Evolutionary conservation across 768 basidiomycete species (phyloP).

Genomic region (Termitomyces sp.): DNA sequence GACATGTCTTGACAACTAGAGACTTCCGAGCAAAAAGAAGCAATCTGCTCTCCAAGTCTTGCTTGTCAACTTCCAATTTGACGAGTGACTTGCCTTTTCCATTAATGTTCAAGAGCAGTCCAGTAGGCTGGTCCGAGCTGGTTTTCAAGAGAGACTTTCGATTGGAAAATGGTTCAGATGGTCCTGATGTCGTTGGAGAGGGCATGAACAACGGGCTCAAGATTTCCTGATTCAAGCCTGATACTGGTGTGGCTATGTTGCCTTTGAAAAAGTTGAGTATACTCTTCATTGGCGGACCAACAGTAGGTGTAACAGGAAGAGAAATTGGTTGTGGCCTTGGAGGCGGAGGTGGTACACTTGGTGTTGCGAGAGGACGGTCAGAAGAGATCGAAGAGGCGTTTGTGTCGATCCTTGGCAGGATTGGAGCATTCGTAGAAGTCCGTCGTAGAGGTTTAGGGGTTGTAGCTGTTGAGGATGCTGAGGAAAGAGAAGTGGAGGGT

Average conservation of each 20-base stretch:
- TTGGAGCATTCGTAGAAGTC: slow-evolving; percentile 13
- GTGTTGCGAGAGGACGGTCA: slow-evolving; percentile 11
- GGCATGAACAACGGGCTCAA: slow-evolving; percentile 38
- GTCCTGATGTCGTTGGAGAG: slow-evolving; percentile 23
- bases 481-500: slow-evolving; percentile 1
- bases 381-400: slow-evolving; percentile 6
- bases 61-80: slow-evolving; percentile 25
- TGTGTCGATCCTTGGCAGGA: slow-evolving; percentile 20
- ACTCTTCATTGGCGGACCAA: slow-evolving; percentile 23
- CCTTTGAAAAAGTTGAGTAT: slow-evolving; percentile 27
- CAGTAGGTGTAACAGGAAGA: slow-evolving; percentile 39
- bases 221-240: slow-evolving; percentile 25
- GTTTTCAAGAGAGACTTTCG: not conserved
- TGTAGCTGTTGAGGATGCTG: slow-evolving; percentile 2
- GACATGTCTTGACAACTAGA: slow-evolving; percentile 32
- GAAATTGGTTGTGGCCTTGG: slow-evolving; percentile 37
- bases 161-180: not conserved
- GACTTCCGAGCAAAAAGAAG: slow-evolving; percentile 35
- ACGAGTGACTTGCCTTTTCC: slow-evolving; percentile 17
- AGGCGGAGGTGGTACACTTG: slow-evolving; percentile 32
- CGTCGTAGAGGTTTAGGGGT: slow-evolving; percentile 9
- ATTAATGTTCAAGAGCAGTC: slow-evolving; percentile 11
- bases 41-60: slow-evolving; percentile 35
- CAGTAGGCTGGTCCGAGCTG: not conserved
- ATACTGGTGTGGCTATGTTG: slow-evolving; percentile 17